These are phyloP conservation scores for Powellomyces hirtus DNA, from an alignment of 192 early-diverging fungal genomes.

Conservation along the genomic window DNA sequence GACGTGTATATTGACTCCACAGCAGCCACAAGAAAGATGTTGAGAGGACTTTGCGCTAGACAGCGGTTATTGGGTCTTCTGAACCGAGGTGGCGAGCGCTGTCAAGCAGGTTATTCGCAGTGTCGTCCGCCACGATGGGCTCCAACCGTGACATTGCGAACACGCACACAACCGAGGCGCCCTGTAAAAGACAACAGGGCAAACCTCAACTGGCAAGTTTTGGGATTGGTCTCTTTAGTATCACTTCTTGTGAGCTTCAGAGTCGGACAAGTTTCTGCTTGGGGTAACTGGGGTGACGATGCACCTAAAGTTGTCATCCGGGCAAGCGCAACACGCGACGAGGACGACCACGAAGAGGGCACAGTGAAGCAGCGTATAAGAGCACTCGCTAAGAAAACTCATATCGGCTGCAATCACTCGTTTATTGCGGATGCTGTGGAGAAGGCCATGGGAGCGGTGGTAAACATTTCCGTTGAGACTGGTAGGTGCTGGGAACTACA, in stretches of 20 bases:
- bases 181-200: too few species aligned
- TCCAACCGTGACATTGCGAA: too few species aligned
- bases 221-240: not conserved
- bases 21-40: too few species aligned
- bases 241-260: slow-evolving; percentile 2
- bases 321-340: not conserved
- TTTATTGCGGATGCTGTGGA: slow-evolving; percentile 54
- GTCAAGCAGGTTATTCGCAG: too few species aligned
- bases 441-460: slow-evolving; percentile 42
- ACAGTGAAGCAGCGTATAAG: not conserved
- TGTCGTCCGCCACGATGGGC: too few species aligned
- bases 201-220: not conserved
- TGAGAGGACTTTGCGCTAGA: too few species aligned
- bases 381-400: not conserved
- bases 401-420: not conserved
- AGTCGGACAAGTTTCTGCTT: slow-evolving; percentile 10
- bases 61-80: too few species aligned
- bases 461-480: slow-evolving; percentile 46
- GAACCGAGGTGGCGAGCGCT: too few species aligned
- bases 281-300: slow-evolving; percentile 12
- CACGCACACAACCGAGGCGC: too few species aligned
- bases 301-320: not conserved
- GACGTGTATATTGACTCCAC: too few species aligned
- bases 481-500: slow-evolving; percentile 25
- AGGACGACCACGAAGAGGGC: not conserved